Evolutionary conservation across 169 alveolate genomes (phyloP), one percentile per base, ranked within the genome.

Genomic region (Plasmodium sp.): DNA sequence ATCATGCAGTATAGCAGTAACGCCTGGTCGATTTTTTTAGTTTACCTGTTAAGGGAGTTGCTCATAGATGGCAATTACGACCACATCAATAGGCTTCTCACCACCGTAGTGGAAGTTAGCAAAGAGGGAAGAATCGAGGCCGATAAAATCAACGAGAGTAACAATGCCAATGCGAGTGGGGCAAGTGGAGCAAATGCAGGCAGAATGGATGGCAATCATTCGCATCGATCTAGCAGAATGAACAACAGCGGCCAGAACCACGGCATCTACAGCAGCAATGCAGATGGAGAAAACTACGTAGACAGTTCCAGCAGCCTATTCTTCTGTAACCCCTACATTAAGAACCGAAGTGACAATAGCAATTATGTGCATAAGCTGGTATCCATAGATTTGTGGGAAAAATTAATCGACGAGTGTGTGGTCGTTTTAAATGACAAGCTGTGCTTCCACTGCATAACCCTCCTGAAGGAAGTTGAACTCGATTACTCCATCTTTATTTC

Each of bases 381-480:
- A 4, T 90, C 94, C 16, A 90, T 90, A 75, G 95, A 92, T 56
- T 58, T 92, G 10, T 92, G 95, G 95, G 93, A 92, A 92, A 84
- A 92, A 51, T 62, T 92, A 45, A 92, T 92, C 51, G 95, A 92
- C 31, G 93, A 92, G 67, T 84, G 93, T 84, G 95, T 92, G 5
- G 73, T 84, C 16, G 81, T 84, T 58, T 72, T 83, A 33, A 83
- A 92, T 43, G 93, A 84, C 45, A 84, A 92, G 58, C 18, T 92
- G 12, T 83, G 95, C 27, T 92, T 81, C 79, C 83, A 92, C 74
- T 84, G 93, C 27, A 83, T 92, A 39, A 51, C 81, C 36, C 34
- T 83, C 31, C 45, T 92, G 73, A 80, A 79, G 54, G 92, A 92
- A 67, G 90, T 92, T 7, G 93, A 83, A 39, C 72, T 92, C 54